Percentiles rank a stretch among this genome's conserved stretches.
Evolutionary conservation across 2,329 filamentous ascomycete genomes (phyloP).

Genomic region (Cercospora sp.): DNA sequence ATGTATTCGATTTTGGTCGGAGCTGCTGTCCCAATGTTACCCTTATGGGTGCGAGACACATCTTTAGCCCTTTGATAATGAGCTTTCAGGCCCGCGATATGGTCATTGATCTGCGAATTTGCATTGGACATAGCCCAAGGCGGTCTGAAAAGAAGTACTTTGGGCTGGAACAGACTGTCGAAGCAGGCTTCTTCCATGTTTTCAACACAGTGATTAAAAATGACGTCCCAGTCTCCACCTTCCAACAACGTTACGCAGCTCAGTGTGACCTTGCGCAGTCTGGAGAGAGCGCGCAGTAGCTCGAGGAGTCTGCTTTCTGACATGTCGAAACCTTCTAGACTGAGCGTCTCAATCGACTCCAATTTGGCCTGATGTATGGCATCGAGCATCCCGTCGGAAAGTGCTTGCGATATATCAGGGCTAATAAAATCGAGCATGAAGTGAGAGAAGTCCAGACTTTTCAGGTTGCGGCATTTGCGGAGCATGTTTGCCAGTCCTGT

Average conservation of each 20-base stretch:
- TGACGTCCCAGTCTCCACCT: not conserved
- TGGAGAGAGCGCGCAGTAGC: not conserved
- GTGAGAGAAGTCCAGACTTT: not conserved
- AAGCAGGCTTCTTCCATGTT: not conserved
- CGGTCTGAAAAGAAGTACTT: not conserved
- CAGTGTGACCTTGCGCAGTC: not conserved
- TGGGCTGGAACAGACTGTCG: not conserved
- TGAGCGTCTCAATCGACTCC: not conserved
- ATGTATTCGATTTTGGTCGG: not conserved
- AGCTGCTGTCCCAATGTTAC: not conserved
- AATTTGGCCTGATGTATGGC: not conserved
- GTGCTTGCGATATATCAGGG: not conserved
- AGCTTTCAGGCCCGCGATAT: not conserved
- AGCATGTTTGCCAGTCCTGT: not conserved
- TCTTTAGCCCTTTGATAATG: not conserved
- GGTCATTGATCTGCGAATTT: not conserved
- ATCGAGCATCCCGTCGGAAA: not conserved
- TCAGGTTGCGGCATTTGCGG: not conserved
- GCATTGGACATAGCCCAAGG: not conserved
- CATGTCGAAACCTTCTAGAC: not conserved
- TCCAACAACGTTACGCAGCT: not conserved
- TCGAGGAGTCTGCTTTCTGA: not conserved
- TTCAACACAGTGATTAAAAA: not conserved
- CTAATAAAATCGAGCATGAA: not conserved
- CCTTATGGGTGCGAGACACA: not conserved